A percentile compares a stretch with the other conserved stretches of the same genome.
Evolutionary conservation across 768 basidiomycete genomes (phyloP).

Genomic region (Psilocybe tampanensis): DNA sequence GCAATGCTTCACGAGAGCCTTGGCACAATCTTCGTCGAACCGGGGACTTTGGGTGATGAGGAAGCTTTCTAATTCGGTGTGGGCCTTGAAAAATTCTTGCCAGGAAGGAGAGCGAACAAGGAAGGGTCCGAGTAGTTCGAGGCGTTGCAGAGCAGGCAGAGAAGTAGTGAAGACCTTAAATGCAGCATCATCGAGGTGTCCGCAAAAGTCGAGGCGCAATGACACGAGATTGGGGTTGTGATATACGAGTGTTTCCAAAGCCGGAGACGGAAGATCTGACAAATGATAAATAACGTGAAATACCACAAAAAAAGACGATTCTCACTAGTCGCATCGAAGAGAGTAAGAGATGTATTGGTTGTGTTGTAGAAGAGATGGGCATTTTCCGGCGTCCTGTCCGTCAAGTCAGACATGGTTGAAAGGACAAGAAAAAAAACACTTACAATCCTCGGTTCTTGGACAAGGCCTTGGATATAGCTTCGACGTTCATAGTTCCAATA

Average conservation of each 20-base stretch:
- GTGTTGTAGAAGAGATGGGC: constrained; percentile 83
- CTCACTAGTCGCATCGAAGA: constrained; percentile 93
- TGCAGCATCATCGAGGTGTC: constrained; percentile 69
- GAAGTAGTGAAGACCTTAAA: constrained; percentile 59
- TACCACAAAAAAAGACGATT: background rate
- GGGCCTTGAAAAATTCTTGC: constrained; percentile 70
- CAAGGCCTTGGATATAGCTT: constrained; percentile 81
- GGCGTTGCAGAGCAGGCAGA: constrained; percentile 64
- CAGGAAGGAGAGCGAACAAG: constrained; percentile 76
- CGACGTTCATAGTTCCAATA: constrained; percentile 82
- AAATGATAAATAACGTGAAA: background rate
- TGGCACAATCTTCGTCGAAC: constrained; percentile 73
- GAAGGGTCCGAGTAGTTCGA: constrained; percentile 89
- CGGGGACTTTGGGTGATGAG: constrained; percentile 85
- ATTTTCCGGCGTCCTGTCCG: constrained; percentile 71
- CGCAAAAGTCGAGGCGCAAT: constrained; percentile 85
- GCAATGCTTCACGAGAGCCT: constrained; percentile 58
- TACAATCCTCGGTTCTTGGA: constrained; percentile 83
- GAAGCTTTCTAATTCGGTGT: constrained; percentile 69
- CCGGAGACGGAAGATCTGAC: constrained; percentile 68
- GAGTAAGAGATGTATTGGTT: constrained; percentile 61
- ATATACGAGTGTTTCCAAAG: constrained; percentile 68
- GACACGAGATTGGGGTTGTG: constrained; percentile 85
- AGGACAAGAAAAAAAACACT: constrained; percentile 32
- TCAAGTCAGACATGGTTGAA: background rate